phyloP scores from a whole-genome alignment of 257 asterid genomes.

The Asclepias syriaca region DNA sequence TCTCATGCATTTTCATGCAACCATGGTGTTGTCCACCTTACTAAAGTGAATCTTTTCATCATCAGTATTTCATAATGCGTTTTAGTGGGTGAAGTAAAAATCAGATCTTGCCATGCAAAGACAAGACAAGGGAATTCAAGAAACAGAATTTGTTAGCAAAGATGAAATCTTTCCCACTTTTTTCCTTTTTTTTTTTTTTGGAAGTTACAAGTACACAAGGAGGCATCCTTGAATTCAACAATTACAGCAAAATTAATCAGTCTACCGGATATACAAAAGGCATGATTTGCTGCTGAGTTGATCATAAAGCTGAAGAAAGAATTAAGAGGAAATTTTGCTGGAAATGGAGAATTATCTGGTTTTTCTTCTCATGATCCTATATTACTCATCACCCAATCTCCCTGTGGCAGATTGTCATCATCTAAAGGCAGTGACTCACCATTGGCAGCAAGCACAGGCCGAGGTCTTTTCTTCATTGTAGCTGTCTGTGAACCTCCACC shows the following conservation, averaged over 20 bases:
- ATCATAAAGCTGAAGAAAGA: background rate
- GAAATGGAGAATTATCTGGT: slow-evolving; percentile 1
- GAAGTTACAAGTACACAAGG: background rate
- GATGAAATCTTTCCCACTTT: background rate
- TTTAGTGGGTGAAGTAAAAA: background rate
- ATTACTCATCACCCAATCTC: slow-evolving; percentile 67
- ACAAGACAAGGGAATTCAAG: background rate
- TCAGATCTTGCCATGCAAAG: background rate
- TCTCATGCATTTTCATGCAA: background rate
- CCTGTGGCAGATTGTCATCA: slow-evolving; percentile 37
- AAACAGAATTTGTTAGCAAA: background rate
- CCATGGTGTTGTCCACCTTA: background rate
- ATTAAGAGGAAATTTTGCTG: slow-evolving; percentile 1
- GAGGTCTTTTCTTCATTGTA: slow-evolving; percentile 58
- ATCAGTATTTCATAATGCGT: background rate
- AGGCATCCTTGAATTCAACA: background rate
- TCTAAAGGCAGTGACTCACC: slow-evolving; percentile 41
- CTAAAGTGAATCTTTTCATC: background rate
- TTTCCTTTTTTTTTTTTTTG: no score
- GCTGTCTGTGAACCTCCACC: slow-evolving; percentile 34
- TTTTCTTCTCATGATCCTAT: slow-evolving; percentile 17
- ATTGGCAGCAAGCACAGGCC: slow-evolving; percentile 28
- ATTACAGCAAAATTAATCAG: slow-evolving; percentile 6
- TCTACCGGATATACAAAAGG: slow-evolving; percentile 39
- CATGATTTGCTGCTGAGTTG: slow-evolving; percentile 7